Conservation (phyloP, 2,329 filamentous ascomycete species). For the Chalaropsis ovoidea region DNA sequence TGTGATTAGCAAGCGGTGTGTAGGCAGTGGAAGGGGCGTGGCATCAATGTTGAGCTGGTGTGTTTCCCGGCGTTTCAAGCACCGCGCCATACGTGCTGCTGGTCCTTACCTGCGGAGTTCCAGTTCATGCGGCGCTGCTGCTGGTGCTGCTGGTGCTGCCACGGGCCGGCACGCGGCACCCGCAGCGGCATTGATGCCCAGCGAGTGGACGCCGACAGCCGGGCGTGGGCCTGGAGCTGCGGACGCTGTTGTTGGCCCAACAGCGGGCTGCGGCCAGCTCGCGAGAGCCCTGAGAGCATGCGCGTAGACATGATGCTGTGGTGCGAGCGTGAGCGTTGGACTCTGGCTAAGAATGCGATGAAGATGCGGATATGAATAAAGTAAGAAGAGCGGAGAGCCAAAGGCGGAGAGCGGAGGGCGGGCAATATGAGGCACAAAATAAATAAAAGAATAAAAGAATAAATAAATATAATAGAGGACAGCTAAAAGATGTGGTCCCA, state of each 20-base stretch:
- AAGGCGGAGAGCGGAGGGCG: neutral
- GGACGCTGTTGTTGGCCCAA: conserved; percentile 8
- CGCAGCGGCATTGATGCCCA: neutral
- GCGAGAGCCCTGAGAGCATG: conserved; percentile 11
- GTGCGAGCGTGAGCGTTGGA: neutral
- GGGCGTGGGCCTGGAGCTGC: neutral
- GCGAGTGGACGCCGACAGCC: neutral
- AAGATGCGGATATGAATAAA: neutral
- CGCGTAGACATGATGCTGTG: conserved; percentile 9
- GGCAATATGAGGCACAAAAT: neutral
- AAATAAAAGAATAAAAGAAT: neutral
- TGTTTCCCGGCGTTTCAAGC: neutral
- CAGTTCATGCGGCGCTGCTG: conserved; percentile 12
- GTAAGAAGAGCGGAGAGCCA: neutral
- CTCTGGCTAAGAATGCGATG: neutral
- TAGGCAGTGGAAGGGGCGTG: neutral
- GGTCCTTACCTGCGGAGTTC: neutral
- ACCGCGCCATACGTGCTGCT: neutral
- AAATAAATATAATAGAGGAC: neutral
- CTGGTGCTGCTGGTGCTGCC: conserved; percentile 15
- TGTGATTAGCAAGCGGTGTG: neutral
- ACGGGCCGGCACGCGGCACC: neutral
- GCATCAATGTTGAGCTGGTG: too few relatives aligned
- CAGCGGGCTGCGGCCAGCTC: conserved; percentile 5
- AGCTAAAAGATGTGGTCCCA: conserved; percentile 6